A percentile compares a stretch with the other conserved stretches of the same genome.
phyloP scores from a whole-genome alignment of 2,329 filamentous ascomycete genomes.

The Botrytis fragariae region DNA sequence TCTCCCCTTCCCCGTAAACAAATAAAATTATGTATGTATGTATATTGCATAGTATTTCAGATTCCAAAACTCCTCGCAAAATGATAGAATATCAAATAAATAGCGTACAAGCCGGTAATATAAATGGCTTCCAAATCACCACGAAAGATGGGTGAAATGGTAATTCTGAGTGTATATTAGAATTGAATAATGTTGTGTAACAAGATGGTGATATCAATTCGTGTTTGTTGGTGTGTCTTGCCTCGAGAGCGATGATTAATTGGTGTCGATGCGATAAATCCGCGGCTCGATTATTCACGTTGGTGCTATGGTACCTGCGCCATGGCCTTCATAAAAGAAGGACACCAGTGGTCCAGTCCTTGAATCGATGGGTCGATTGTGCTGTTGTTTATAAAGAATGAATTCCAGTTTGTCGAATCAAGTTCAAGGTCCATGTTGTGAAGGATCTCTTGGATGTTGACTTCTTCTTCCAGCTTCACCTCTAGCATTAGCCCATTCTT shows the following conservation, averaged over 20 bases:
- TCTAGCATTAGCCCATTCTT: constrained; percentile 51
- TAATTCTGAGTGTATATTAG: constrained; percentile 1
- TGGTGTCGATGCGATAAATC: background rate
- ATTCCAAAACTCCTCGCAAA: constrained; percentile 1
- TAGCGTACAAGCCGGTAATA: constrained; percentile 11
- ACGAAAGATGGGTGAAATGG: background rate
- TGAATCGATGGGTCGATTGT: background rate
- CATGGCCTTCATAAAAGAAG: background rate
- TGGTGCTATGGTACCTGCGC: background rate
- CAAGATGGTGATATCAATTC: background rate
- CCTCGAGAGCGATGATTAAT: background rate
- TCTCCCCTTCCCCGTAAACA: background rate
- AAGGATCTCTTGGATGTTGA: constrained; percentile 47
- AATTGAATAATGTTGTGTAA: background rate
- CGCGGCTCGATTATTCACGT: background rate
- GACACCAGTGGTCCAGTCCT: background rate
- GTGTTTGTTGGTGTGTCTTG: background rate
- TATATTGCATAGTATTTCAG: background rate
- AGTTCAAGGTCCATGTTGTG: constrained; percentile 40
- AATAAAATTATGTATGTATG: constrained; percentile 21
- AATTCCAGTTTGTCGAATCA: constrained; percentile 4
- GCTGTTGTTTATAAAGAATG: background rate
- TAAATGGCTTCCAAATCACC: background rate
- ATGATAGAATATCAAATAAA: background rate
- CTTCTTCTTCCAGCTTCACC: constrained; percentile 43